Base-by-base conservation (phyloP, 176 grass and related monocot species). In the Lolium rigidum region DNA sequence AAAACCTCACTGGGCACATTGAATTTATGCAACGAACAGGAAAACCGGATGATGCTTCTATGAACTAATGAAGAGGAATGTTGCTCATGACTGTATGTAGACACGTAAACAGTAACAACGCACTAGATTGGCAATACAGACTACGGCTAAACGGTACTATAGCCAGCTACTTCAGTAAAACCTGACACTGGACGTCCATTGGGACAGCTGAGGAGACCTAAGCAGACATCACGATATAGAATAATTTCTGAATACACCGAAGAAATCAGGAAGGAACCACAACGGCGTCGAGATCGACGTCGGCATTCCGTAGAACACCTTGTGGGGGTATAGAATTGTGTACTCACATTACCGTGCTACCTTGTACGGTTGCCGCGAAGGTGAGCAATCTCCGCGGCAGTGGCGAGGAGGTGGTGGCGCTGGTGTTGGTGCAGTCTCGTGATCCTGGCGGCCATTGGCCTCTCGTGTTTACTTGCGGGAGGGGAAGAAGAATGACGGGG, bases 301-400 rank as follows among this genome's bases (percentile, higher is more conserved):
- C 7, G 52, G 73, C 79, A 86, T 86, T 86, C 72, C 56, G 44
- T 82, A 73, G 21, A 90, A 90, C 83, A 86, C 63, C 62, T 82
- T 31, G 2, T 57, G 63, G 20, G 31, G 78, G 78, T 43, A 61
- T 60, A 76, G 52, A 35, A 35, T 35, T 35, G 31, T 59, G 16
- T 80, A 10, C 7, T 49, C 5, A 35, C 31, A 9, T 11, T 4
- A 44, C 7, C 25, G 35, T 9, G 51, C 31, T 75, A 61, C 50
- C 87, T 84, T 79, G 12, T 80, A 13, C 73, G 72, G 56, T 56
- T n/a, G n/a, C 28, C 66, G 6, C n/a, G 20, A 41, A 59, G 10
- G 35, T 46, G 56, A 71, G 31, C 31, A 2, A 1, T 2, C 74
- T 69, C 86, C 41, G 20, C 80, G 10, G 74, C 75, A 21, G 55